Percentiles rank a stretch among this genome's conserved stretches.
Conservation (phyloP, 2,329 filamentous ascomycete genomes). For the Fusarium coicis region DNA sequence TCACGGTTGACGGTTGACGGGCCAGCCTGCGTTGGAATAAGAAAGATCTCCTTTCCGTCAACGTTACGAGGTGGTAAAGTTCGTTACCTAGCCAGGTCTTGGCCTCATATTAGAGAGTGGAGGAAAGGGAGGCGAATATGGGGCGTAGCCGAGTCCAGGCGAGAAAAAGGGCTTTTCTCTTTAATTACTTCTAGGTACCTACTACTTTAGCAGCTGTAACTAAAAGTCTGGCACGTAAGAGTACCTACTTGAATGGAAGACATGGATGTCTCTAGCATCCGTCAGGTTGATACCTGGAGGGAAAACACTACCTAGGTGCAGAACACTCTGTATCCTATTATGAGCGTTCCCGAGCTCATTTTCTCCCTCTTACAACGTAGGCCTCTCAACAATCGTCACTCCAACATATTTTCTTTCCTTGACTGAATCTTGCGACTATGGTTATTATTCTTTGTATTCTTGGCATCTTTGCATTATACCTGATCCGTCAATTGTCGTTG, state of each 20-base stretch:
- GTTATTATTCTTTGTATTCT: constrained; percentile 36
- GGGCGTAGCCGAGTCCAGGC: constrained; percentile 13
- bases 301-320: neutral
- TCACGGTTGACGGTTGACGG: constrained; percentile 24
- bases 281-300: neutral
- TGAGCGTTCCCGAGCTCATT: constrained; percentile 22
- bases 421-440: constrained; percentile 27
- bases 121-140: constrained; percentile 28
- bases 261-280: neutral
- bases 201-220: neutral
- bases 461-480: constrained; percentile 29
- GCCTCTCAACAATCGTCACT: neutral
- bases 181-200: constrained; percentile 11
- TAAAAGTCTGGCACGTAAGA: neutral
- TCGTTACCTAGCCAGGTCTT: constrained; percentile 14
- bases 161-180: constrained; percentile 3
- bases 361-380: constrained; percentile 30
- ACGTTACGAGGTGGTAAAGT: constrained; percentile 1
- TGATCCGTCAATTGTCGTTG: constrained; percentile 32
- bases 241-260: neutral
- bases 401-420: constrained; percentile 7
- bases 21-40: constrained; percentile 13
- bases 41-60: constrained; percentile 21
- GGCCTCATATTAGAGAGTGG: constrained; percentile 11
- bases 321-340: neutral